Conservation (phyloP, 805 yeast species). For the Yarrowia sp. region DNA sequence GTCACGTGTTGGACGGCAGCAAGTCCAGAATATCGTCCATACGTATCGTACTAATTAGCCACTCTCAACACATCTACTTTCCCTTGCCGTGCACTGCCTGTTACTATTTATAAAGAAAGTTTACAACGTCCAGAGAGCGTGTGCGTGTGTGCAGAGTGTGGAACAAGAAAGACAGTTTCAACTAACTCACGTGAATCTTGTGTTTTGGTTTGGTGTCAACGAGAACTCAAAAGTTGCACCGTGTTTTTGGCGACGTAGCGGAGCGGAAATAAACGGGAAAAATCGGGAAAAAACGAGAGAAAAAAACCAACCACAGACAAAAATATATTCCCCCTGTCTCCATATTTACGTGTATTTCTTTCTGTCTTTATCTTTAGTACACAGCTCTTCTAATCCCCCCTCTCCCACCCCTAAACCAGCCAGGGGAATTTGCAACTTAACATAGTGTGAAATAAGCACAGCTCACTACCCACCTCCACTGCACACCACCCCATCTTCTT, state of each 20-base stretch:
- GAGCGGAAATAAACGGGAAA: too few species aligned
- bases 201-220: slow-evolving; percentile 23
- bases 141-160: not conserved
- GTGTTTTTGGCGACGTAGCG: not conserved
- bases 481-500: too few species aligned
- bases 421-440: slow-evolving; percentile 1
- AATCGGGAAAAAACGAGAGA: too few species aligned
- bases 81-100: not conserved
- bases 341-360: too few species aligned
- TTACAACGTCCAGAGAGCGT: not conserved
- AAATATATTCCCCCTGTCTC: too few species aligned
- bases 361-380: too few species aligned
- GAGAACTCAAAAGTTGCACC: not conserved
- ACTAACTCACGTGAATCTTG: slow-evolving; percentile 22
- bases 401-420: not conserved
- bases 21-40: too few species aligned
- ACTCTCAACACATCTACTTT: too few species aligned
- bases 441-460: not conserved
- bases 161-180: not conserved
- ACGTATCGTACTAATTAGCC: too few species aligned
- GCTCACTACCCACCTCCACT: not conserved
- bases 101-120: slow-evolving; percentile 3
- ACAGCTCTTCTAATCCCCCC: too few species aligned
- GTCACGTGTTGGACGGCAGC: too few species aligned
- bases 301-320: too few species aligned